phyloP scores from a whole-genome alignment of 768 basidiomycete genomes.

The Russula vinacea region DNA sequence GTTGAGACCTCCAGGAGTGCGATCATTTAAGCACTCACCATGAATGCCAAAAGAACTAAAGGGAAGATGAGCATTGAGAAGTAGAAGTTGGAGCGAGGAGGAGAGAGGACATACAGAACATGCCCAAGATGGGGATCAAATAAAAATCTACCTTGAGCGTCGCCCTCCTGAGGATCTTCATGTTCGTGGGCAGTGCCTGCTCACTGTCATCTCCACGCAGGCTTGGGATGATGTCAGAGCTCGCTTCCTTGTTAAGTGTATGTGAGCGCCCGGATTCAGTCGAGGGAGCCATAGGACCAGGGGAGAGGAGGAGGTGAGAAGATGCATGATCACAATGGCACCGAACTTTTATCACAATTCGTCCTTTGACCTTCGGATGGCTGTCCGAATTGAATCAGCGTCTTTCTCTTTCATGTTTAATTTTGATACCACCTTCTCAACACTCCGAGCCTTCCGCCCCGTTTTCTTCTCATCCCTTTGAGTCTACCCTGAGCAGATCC shows the following conservation, averaged over 20 bases:
- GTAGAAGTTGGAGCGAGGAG: neutral
- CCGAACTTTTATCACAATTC: neutral
- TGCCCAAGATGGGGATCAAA: conserved; percentile 25
- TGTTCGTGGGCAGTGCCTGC: conserved; percentile 22
- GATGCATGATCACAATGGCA: neutral
- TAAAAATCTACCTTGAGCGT: conserved; percentile 22
- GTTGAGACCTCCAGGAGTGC: neutral
- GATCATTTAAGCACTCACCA: conserved; percentile 15
- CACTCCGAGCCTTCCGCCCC: too few species aligned
- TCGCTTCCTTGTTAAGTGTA: conserved; percentile 5
- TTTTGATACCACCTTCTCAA: too few species aligned
- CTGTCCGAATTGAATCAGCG: neutral
- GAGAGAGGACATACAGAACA: conserved; percentile 24
- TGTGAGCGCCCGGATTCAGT: neutral
- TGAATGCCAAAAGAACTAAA: conserved; percentile 27
- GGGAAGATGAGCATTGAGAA: neutral
- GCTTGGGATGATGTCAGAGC: conserved; percentile 5
- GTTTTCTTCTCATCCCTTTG: neutral
- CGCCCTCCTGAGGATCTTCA: conserved; percentile 10
- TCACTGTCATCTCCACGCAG: neutral
- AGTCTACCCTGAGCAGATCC: neutral
- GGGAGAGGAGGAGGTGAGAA: neutral
- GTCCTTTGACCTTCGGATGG: neutral
- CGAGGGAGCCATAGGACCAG: neutral
- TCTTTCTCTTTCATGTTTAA: too few species aligned